Conservation (phyloP, 1,284 basidiomycete species). For the Volvariella surrecta region DNA sequence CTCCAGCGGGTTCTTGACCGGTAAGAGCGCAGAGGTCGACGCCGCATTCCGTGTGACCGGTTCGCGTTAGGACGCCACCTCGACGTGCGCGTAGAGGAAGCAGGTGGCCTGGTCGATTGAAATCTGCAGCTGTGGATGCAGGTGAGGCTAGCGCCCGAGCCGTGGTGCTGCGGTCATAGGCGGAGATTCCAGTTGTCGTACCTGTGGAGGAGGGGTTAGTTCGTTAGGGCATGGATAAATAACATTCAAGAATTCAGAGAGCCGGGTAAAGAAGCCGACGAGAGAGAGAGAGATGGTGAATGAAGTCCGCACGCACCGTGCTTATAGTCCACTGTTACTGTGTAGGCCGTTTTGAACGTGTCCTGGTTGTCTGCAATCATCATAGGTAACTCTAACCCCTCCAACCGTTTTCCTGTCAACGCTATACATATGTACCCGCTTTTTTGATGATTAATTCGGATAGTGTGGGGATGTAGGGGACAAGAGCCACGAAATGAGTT, state of each 20-base stretch:
- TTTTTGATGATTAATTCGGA: slow-evolving; percentile 2
- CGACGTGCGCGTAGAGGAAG: slow-evolving; percentile 84
- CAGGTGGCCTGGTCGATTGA: slow-evolving; percentile 92
- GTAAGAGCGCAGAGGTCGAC: slow-evolving; percentile 86
- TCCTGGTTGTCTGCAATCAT: slow-evolving; percentile 93
- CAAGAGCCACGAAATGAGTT: slow-evolving; percentile 3
- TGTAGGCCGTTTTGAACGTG: slow-evolving; percentile 90
- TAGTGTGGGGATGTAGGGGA: slow-evolving; percentile 6
- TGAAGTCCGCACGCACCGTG: slow-evolving; percentile 44
- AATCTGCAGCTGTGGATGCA: slow-evolving; percentile 56
- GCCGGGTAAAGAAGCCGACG: slow-evolving; percentile 2
- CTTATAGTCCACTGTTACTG: slow-evolving; percentile 93
- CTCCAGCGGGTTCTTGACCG: slow-evolving; percentile 69
- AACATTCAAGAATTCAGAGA: slow-evolving; percentile 3
- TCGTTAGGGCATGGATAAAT: slow-evolving; percentile 6
- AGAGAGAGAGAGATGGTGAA: not conserved
- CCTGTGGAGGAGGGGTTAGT: slow-evolving; percentile 33
- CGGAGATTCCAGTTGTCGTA: slow-evolving; percentile 95
- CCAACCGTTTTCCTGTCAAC: slow-evolving; percentile 69
- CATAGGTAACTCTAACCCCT: slow-evolving; percentile 84
- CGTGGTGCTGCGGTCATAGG: slow-evolving; percentile 88
- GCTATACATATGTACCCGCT: slow-evolving; percentile 96
- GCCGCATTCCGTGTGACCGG: slow-evolving; percentile 91
- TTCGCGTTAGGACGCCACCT: slow-evolving; percentile 80
- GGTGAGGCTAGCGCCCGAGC: slow-evolving; percentile 73